Conservation (phyloP, 2,329 filamentous ascomycete genomes). For the Ilyonectria robusta region DNA sequence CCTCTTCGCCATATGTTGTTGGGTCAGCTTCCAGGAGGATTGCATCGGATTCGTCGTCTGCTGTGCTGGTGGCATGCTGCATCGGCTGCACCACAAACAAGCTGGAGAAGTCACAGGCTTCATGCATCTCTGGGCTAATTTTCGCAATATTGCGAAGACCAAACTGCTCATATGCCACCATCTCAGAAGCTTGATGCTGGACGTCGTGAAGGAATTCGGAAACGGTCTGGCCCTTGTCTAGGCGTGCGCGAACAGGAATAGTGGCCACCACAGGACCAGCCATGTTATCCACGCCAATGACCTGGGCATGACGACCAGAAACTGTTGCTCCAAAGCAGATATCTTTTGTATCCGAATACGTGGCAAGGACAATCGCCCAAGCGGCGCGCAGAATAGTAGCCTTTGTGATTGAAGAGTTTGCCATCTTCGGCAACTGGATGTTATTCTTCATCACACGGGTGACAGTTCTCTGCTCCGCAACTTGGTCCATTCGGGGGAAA, state of each 20-base stretch:
- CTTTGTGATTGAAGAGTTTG: slow-evolving; percentile 16
- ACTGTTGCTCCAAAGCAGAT: slow-evolving; percentile 60
- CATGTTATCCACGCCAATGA: slow-evolving; percentile 39
- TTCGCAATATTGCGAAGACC: slow-evolving; percentile 42
- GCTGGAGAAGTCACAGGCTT: slow-evolving; percentile 46
- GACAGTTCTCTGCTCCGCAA: not conserved
- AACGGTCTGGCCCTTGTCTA: slow-evolving; percentile 46
- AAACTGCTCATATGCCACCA: slow-evolving; percentile 38
- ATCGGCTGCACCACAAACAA: slow-evolving; percentile 47
- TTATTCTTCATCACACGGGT: slow-evolving; percentile 62
- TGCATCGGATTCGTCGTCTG: not conserved
- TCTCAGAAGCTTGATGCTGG: slow-evolving; percentile 33
- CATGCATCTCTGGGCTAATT: slow-evolving; percentile 18
- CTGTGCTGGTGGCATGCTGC: not conserved
- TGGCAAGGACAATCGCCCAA: slow-evolving; percentile 63
- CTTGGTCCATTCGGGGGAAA: not conserved
- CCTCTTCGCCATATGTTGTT: not conserved
- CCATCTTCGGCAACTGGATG: slow-evolving; percentile 55
- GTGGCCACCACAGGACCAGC: slow-evolving; percentile 56
- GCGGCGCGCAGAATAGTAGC: slow-evolving; percentile 55
- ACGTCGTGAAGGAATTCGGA: slow-evolving; percentile 22
- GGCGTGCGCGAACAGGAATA: slow-evolving; percentile 56
- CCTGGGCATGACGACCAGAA: slow-evolving; percentile 53
- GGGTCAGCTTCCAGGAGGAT: not conserved
- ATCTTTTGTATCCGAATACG: slow-evolving; percentile 60